These are phyloP conservation scores for Debaryomyces robertsiae DNA, from an alignment of 1,139 yeast genomes.

Conservation along the genomic window DNA sequence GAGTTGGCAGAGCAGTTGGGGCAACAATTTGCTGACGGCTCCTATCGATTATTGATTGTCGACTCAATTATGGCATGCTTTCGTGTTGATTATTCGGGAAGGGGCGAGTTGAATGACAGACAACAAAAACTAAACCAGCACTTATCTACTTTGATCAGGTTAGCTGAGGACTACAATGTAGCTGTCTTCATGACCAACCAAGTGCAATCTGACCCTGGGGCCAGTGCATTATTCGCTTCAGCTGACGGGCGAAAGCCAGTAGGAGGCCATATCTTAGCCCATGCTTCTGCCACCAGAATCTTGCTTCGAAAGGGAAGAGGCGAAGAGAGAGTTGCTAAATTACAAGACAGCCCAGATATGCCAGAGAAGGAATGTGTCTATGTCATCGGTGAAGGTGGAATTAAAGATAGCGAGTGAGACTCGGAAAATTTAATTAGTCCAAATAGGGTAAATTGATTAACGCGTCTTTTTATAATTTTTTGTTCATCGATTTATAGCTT, in stretches of 20 bases:
- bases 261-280: conserved; percentile 67
- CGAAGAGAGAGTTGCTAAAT: conserved; percentile 64
- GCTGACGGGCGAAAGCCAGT: conserved; percentile 69
- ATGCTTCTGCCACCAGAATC: conserved; percentile 64
- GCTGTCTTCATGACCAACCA: conserved; percentile 65
- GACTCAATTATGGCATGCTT: conserved; percentile 67
- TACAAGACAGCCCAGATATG: conserved; percentile 66
- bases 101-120: conserved; percentile 63
- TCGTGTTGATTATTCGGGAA: conserved; percentile 60
- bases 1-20: conserved; percentile 58
- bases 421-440: conserved; percentile 20
- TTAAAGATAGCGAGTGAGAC: conserved; percentile 41
- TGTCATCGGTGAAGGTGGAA: conserved; percentile 55
- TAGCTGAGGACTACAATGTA: conserved; percentile 61
- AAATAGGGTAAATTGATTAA: conserved; percentile 27
- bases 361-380: conserved; percentile 61
- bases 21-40: conserved; percentile 50
- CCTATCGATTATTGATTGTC: conserved; percentile 43
- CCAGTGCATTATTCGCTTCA: conserved; percentile 62
- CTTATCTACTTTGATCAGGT: conserved; percentile 50
- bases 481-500: conserved; percentile 8
- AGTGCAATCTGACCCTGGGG: conserved; percentile 71
- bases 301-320: conserved; percentile 63
- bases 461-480: conserved; percentile 13
- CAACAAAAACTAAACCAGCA: conserved; percentile 63